Base-by-base conservation (phyloP, 768 basidiomycete species). In the Botryobasidium botryosum region DNA sequence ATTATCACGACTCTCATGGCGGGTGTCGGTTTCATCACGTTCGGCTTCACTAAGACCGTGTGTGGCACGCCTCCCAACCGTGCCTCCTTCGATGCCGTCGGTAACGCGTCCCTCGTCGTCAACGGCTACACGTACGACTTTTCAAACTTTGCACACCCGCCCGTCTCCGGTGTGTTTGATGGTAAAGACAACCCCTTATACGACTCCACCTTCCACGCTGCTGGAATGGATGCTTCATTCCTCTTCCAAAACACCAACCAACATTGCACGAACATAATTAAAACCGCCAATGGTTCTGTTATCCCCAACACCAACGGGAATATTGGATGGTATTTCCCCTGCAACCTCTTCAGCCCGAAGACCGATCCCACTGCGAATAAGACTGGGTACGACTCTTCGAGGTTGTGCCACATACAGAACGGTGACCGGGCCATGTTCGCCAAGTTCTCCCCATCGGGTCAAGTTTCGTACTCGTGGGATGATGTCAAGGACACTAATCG, bases 251-350 rank as follows among this genome's bases (percentile, higher is more conserved):
- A 75, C 37, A 77, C 79, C 53, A 90, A 90, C 61, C 65, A 82
- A 55, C 72, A 82, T 47, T 99, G 94, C 57, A 62, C 74, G 21
- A 74, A 72, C 6, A 55, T 87, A 57, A 79, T 99, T 55, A 79
- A 73, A 3, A 74, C 76, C 51, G 72, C 83, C 5, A 52, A 67
- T 24, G 75, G 71, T 36, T 81, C 82, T 5, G 71, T 69, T 45
- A 92, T 96, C 54, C 67, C 74, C 3, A 72, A 74, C 27, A 69
- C 58, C 5, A 74, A 75, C 26, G 62, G 65, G 40, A 57, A 65
- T 38, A 61, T 88, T 54, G 82, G 85, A 50, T 97, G 91, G 91
- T 96, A 96, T 60, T 94, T 97, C 63, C 94, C 94, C 1, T 99
- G 94, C 68, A 97, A 99, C 56, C 63, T 92, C 36, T 80, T 69